Evolutionary conservation across 2,329 filamentous ascomycete species (phyloP).

Genomic region (Zasmidium citrigriseum): DNA sequence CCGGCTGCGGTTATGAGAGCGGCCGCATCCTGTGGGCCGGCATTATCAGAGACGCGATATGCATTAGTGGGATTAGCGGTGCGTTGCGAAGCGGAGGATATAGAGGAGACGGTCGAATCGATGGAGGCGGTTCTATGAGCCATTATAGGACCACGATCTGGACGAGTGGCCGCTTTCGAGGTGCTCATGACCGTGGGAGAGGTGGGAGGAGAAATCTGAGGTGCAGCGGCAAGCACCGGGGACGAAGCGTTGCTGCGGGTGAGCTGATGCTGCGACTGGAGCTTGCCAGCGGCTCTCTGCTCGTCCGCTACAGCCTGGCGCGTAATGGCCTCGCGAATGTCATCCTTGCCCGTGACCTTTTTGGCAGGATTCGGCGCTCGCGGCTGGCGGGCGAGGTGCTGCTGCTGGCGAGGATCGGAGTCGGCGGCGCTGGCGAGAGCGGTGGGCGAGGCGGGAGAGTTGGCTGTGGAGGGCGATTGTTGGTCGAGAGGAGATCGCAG

Average conservation of each 20-base stretch:
- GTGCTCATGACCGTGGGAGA: conserved; percentile 19
- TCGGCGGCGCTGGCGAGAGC: neutral
- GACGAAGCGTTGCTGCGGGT: conserved; percentile 17
- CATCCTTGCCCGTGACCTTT: conserved; percentile 24
- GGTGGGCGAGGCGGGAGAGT: neutral
- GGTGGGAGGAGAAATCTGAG: conserved; percentile 8
- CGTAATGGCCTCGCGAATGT: conserved; percentile 23
- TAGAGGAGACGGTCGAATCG: conserved; percentile 81
- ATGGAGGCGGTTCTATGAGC: conserved; percentile 75
- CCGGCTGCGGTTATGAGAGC: conserved; percentile 80
- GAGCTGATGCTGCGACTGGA: conserved; percentile 8
- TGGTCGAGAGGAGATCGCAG: neutral
- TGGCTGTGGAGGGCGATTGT: neutral
- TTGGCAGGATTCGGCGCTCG: conserved; percentile 26
- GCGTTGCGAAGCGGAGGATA: conserved; percentile 41
- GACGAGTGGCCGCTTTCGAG: conserved; percentile 8
- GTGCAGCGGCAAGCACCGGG: conserved; percentile 15
- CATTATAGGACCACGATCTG: conserved; percentile 23
- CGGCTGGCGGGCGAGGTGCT: conserved; percentile 2
- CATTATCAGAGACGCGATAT: conserved; percentile 55
- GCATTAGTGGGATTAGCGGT: conserved; percentile 26
- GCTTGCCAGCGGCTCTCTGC: conserved; percentile 1
- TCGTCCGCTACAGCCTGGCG: conserved; percentile 23
- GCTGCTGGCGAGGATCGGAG: neutral
- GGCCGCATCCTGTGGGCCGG: conserved; percentile 73